Base-by-base conservation (phyloP, 2,329 filamentous ascomycete genomes). In the Aureobasidium namibiae region DNA sequence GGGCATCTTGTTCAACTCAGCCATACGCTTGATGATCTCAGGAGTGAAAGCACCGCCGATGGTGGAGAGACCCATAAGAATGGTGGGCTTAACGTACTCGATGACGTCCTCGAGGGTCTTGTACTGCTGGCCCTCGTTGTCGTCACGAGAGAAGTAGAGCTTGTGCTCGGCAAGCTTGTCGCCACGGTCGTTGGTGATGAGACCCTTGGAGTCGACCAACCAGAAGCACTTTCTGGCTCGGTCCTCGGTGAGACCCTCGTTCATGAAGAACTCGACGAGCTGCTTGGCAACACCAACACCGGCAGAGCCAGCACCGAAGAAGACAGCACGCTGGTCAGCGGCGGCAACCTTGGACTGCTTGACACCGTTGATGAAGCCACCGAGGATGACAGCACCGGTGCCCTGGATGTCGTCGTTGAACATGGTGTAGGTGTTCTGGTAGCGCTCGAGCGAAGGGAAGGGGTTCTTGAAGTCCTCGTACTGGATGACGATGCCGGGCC, bases 381-480 rank as follows among this genome's bases (percentile, higher is more conserved):
- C 92, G 59, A 96, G 82, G 63, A 97, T 91, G 69, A 99, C 94
- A 63, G 92, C 91, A 67, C 94, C 94, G 67, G 94, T 97, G 23
- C 60, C 56, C n/a, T 59, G 92, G 70, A 99, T 94, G 72, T 99
- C 92, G 70, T 97, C 94, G 74, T 97, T 97, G 84, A 99, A 99
- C 81, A 90, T 95, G 74, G 89, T 92, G 80, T 96, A 92, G 64
- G 81, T 83, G 72, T 92, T 81, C 67, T 90, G 88, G 77, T 97
- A 97, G 62, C 90, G 85, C 72, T 94, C 88, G 41, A 97, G 83
- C 69, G 95, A 92, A 63, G 89, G 88, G 82, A 97, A 99, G 48
- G 94, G 92, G 69, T 92, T 95, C 80, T 97, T 95, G 75, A 96
- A 97, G 71, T 97, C 94, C 62, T 97, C 92, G 68, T 96, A 97